A percentile compares a stretch with the other conserved stretches of the same genome.
Conservation (phyloP, 345 rosid genomes). For the Rhodamnia argentea region DNA sequence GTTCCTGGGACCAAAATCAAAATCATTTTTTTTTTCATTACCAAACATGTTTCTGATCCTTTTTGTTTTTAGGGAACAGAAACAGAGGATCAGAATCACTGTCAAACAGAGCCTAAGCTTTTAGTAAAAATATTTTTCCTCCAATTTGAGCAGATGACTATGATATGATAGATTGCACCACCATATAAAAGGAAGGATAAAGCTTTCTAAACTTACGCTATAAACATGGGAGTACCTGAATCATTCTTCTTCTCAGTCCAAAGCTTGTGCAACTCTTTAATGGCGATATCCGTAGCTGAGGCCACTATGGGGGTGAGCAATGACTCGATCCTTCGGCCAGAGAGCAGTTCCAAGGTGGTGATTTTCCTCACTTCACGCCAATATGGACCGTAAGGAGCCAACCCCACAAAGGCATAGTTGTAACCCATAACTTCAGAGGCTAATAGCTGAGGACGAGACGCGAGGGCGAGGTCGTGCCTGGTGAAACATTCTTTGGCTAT, state of each 20-base stretch:
- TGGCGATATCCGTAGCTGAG: neutral
- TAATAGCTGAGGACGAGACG: slow-evolving; percentile 13
- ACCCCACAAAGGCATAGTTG: slow-evolving; percentile 9
- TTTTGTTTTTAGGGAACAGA: no score
- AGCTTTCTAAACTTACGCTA: neutral
- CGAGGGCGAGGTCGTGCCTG: slow-evolving; percentile 11
- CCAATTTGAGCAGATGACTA: no score
- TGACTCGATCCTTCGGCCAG: neutral
- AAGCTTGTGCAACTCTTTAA: neutral
- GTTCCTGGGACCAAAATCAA: no score
- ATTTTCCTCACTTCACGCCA: slow-evolving; percentile 28
- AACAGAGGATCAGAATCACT: no score
- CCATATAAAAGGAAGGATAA: neutral
- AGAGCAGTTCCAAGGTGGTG: slow-evolving; percentile 12
- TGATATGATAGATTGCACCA: neutral
- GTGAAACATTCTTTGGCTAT: slow-evolving; percentile 24
- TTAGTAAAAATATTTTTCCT: no score
- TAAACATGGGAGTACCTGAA: neutral
- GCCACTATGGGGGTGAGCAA: neutral
- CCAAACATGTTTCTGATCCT: no score
- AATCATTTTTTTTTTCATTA: no score
- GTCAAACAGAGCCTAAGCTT: no score
- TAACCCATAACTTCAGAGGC: slow-evolving; percentile 11
- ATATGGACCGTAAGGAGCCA: slow-evolving; percentile 14
- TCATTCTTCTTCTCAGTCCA: neutral